These are phyloP conservation scores for Trametes cubensis DNA, from an alignment of 768 basidiomycete genomes.

Conservation along the genomic window DNA sequence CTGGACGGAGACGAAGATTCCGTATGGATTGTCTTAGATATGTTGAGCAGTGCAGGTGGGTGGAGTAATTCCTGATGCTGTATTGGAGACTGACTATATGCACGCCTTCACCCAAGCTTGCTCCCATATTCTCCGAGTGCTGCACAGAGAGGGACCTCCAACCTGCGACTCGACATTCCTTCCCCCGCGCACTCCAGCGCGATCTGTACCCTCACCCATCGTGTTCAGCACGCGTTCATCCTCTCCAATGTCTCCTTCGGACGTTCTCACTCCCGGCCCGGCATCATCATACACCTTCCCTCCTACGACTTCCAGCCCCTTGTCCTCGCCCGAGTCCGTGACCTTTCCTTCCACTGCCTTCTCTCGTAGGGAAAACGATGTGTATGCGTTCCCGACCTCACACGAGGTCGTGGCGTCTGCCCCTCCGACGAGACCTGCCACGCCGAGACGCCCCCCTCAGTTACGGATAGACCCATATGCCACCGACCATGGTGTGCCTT, in stretches of 20 bases:
- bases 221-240: conserved; percentile 26
- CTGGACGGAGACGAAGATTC: conserved; percentile 16
- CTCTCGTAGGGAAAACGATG: neutral
- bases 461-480: conserved; percentile 28
- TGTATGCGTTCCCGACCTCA: conserved; percentile 5
- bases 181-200: conserved; percentile 17
- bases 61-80: neutral
- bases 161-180: conserved; percentile 27
- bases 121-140: conserved; percentile 27
- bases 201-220: conserved; percentile 24
- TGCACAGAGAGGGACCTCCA: conserved; percentile 29
- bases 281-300: conserved; percentile 13
- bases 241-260: conserved; percentile 7
- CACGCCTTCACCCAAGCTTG: conserved; percentile 15
- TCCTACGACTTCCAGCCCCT: neutral
- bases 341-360: neutral
- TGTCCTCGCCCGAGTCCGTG: neutral
- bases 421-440: conserved; percentile 31
- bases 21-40: conserved; percentile 30
- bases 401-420: conserved; percentile 4
- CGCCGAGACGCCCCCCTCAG: conserved; percentile 32
- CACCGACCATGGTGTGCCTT: conserved; percentile 41
- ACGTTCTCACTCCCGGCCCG: conserved; percentile 7
- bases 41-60: conserved; percentile 31
- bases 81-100: neutral